Conservation (phyloP, 2,329 filamentous ascomycete genomes). For the Knufia fluminis region DNA sequence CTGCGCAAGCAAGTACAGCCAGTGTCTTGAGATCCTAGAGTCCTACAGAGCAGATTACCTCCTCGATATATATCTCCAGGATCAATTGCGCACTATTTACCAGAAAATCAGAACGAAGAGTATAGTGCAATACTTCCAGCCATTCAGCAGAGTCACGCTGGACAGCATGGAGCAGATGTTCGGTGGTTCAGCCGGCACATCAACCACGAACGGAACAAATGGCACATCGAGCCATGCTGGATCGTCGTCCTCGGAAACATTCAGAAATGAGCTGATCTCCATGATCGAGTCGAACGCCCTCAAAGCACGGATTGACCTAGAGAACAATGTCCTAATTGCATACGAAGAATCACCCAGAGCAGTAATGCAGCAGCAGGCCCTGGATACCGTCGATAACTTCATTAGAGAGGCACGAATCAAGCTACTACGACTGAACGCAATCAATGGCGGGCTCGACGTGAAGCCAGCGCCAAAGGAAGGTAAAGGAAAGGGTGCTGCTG, state of each 20-base stretch:
- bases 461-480: constrained; percentile 28
- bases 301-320: constrained; percentile 73
- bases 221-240: neutral
- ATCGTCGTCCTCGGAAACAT: constrained; percentile 23
- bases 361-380: constrained; percentile 59
- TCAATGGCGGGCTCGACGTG: constrained; percentile 66
- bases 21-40: constrained; percentile 73
- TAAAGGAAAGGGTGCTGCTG: neutral
- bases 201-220: constrained; percentile 42
- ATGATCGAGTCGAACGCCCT: constrained; percentile 69
- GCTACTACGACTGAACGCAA: constrained; percentile 66
- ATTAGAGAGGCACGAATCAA: constrained; percentile 67
- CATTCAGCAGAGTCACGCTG: constrained; percentile 79
- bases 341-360: constrained; percentile 57
- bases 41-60: constrained; percentile 75
- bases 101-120: constrained; percentile 74
- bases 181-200: constrained; percentile 42
- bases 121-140: constrained; percentile 84
- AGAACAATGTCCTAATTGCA: constrained; percentile 69
- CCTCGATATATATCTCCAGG: constrained; percentile 78
- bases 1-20: constrained; percentile 79
- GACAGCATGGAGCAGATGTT: constrained; percentile 72
- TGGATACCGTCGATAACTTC: constrained; percentile 61
- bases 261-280: constrained; percentile 55
- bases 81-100: constrained; percentile 63